Conservation (phyloP, 495 filamentous ascomycete species). For the Tuber aestivum region DNA sequence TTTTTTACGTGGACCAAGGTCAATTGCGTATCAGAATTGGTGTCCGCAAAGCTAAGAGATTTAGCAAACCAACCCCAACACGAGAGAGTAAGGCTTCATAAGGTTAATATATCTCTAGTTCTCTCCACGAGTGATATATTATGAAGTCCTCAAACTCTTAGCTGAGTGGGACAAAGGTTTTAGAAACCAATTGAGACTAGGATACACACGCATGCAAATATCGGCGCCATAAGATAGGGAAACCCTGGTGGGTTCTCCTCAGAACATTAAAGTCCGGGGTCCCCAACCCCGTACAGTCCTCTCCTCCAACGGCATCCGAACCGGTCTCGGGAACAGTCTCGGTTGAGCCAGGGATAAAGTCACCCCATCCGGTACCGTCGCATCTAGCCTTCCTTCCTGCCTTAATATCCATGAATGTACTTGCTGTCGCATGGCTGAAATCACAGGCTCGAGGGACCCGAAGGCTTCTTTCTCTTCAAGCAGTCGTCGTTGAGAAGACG, state of each 20-base stretch:
- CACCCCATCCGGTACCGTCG: slow-evolving; percentile 43
- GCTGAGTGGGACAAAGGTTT: neutral
- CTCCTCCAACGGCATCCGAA: slow-evolving; percentile 56
- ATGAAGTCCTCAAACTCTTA: neutral
- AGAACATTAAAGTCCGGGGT: slow-evolving; percentile 47
- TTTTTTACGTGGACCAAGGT: neutral
- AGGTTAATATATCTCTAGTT: neutral
- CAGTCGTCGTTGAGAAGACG: slow-evolving; percentile 57
- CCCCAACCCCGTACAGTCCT: slow-evolving; percentile 51
- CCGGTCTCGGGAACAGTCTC: slow-evolving; percentile 50
- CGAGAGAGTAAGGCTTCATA: neutral
- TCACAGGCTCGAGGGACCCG: slow-evolving; percentile 64
- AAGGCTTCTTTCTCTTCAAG: slow-evolving; percentile 47
- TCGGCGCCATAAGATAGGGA: neutral
- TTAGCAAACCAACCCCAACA: neutral
- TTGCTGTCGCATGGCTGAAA: slow-evolving; percentile 45
- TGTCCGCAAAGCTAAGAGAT: neutral
- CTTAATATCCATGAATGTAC: slow-evolving; percentile 56
- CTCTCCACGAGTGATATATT: neutral
- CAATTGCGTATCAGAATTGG: neutral
- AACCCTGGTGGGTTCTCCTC: slow-evolving; percentile 37
- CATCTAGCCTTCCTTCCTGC: slow-evolving; percentile 54
- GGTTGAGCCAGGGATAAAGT: slow-evolving; percentile 18
- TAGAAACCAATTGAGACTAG: neutral
- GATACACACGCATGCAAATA: slow-evolving; percentile 13